Conservation (phyloP, 306 rosid species). For the Quercus engelmannii region DNA sequence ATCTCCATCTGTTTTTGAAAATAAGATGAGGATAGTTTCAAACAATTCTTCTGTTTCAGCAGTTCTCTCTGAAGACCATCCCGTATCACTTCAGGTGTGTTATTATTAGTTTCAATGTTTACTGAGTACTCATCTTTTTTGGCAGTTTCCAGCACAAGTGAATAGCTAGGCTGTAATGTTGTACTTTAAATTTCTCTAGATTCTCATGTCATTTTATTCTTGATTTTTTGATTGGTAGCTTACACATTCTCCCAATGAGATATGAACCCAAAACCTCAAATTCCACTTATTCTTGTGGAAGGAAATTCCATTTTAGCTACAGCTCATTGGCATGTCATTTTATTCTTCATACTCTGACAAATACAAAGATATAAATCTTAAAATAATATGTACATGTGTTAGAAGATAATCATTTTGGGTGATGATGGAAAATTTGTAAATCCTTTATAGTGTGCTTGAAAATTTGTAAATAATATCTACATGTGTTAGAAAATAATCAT, state of each 20-base stretch:
- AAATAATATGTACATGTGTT: not conserved
- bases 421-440: not conserved
- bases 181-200: not conserved
- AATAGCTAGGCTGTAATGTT: not conserved
- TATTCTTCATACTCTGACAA: not conserved
- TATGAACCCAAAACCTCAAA: too few species aligned
- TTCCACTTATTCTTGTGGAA: too few species aligned
- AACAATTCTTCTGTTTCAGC: conserved; percentile 34
- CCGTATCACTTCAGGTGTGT: conserved; percentile 56
- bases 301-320: too few species aligned
- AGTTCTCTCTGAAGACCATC: conserved; percentile 31
- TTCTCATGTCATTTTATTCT: not conserved
- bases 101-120: conserved; percentile 7
- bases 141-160: not conserved
- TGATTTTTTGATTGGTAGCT: not conserved
- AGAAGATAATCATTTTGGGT: not conserved
- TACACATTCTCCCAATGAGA: too few species aligned
- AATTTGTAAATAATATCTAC: not conserved
- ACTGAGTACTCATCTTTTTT: not conserved
- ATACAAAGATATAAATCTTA: not conserved
- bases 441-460: not conserved
- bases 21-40: conserved; percentile 18
- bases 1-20: conserved; percentile 19
- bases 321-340: not conserved
- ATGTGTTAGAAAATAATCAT: too few species aligned